Evolutionary conservation across 495 filamentous ascomycete species (phyloP), one percentile per base, ranked within the genome.

Genomic region (Hypoxylon subgilvum): DNA sequence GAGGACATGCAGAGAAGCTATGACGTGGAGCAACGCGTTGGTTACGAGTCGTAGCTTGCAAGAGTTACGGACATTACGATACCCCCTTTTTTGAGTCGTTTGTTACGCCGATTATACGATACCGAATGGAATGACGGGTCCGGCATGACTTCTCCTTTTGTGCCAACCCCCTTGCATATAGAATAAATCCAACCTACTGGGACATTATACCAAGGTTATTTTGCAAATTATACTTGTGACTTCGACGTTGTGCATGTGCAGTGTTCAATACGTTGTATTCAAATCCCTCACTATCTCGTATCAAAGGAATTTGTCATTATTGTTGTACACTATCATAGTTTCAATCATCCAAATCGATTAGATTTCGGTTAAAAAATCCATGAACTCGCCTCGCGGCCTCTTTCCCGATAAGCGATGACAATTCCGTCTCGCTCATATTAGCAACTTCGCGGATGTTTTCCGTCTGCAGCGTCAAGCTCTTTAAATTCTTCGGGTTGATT

Each of bases 321-420:
- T 27, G 4, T 27, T 3, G 23, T 4, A 27, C 23, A 27, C 23
- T 3, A 27, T 8, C 8, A 4, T 4, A 27, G 8, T 27, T 8
- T 47, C 40, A 63, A 52, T 77, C 71, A 30, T 82, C 79, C 30
- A 70, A 10, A 58, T 70, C 67, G 36, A 82, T 63, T 6, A 97
- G 81, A 75, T 88, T 95, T 69, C 86, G 84, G 60, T 87, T 88
- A 63, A 98, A 97, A 65, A 97, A 98, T 16, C 80, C 79, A 35
- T 83, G 75, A 31, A 97, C 88, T 77, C 88, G 83, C 64, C 84
- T 83, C 18, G 84, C 94, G 2, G 86, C 86, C 72, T 96, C 92
- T 56, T 76, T 86, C 2, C 94, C 94, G 10, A 98, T 84, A 49
- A 93, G 52, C 18, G 77, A 76, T 45, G 83, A 76, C 42, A 98